Base-by-base conservation (phyloP, 164 flowering plant genomes). In the Nelumbo lutea region DNA sequence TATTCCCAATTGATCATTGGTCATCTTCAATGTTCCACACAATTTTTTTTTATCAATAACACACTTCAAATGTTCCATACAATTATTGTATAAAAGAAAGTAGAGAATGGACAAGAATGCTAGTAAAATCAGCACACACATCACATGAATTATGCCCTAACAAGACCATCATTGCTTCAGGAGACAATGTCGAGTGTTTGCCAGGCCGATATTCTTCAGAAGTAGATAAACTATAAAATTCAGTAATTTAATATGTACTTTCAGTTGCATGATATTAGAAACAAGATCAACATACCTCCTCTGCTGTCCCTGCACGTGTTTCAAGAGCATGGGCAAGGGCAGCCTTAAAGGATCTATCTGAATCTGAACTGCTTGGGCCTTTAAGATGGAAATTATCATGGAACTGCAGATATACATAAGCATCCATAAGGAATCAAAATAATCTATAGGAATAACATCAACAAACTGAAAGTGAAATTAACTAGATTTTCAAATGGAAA, bases 271-370 rank as follows among this genome's bases (percentile, higher is more conserved):
- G 2, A 9, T 57, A 27, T 11, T 39, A 65, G 38, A 47, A 9
- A 11, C 65, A 11, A 42, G 59, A 47, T 45, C 39, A 46, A 9
- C 38, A 57, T 81, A 93, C 98, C 98, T 86, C 95, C 72, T 94
- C 98, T 59, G 89, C 66, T 65, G 87, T 85, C 71, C 98, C 98
- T 78, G 81, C 86, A 59, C 72, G 84, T 61, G 79, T 76, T 74
- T 85, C 93, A 77, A 94, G 82, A 66, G 95, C 89, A 67, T 44
- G 65, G 8, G 88, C 73, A 75, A 94, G 73, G 75, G 85, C 80
- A 60, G 77, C 78, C 61, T 65, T 75, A 72, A 86, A 83, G 50
- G 92, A 68, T 72, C 79, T 81, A 68, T 81, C 83, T 52, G 69
- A 68, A 68, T 81, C 83, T 52, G 69, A 68, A 69, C 52, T 68